Evolutionary conservation across 441 rosid species (phyloP), one percentile per base, ranked within the genome.

Genomic region (Bruguiera hainesii): DNA sequence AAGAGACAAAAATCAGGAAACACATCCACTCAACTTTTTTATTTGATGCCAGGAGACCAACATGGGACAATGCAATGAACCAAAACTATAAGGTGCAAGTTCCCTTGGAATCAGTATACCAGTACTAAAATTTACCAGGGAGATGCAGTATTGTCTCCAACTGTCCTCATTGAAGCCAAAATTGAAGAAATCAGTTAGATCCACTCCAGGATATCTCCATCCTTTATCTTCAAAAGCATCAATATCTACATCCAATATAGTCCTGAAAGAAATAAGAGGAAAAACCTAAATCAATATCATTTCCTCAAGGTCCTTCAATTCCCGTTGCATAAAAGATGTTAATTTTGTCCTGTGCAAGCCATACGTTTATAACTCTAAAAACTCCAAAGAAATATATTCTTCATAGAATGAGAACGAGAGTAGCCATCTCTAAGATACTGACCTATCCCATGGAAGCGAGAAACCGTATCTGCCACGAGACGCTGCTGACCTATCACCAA

Each of bases 401-500:
- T 15, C 37, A 29, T 10, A 31, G 51, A 31, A 31, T 31, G 33
- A 65, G 56, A 42, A 50, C 30, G 66, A 35, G 37, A 19, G 63
- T 60, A 65, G 67, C n/a, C 48, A 10, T 53, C 30, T 23, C 59
- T 37, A 37, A 10, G 46, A 9, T 2, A 85, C 91, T 80, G 64
- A 85, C 95, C 91, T 88, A 68, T 75, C 76, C 86, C 86, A 78
- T 46, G 88, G 83, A 50, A 81, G 85, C 7, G 80, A 80, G 79
- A 75, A 78, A 71, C 70, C 70, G 64, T 60, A 75, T 71, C 89
- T 84, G 65, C 67, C 69, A 15, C 65, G 83, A 75, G 75, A 60
- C 61, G 61, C 63, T 53, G 71, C 56, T 21, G 74, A 73, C 73
- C 59, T 51, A 73, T 56, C 71, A 70, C 79, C 49, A 63, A 61